phyloP scores from a whole-genome alignment of 257 asterid genomes.

The Solanum pimpinellifolium region DNA sequence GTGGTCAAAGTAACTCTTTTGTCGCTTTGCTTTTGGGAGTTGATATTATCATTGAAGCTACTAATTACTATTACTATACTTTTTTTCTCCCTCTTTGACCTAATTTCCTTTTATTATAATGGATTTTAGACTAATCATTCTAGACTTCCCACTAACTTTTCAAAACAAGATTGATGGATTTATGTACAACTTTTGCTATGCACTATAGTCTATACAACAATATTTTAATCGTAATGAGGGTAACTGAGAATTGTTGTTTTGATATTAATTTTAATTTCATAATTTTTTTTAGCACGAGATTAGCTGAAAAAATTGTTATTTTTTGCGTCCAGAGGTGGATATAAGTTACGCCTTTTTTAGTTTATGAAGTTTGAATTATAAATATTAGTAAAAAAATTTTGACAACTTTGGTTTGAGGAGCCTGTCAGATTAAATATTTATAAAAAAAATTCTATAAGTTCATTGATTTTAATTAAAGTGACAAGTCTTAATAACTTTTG shows the following conservation, averaged over 20 bases:
- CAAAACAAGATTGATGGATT: neutral
- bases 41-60: neutral
- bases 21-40: neutral
- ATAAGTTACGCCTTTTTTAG: neutral
- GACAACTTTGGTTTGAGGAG: neutral
- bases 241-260: neutral
- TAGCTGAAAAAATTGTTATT: neutral
- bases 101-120: neutral
- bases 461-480: neutral
- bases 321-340: rapidly evolving
- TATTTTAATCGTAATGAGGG: neutral
- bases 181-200: neutral
- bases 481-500: neutral
- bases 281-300: neutral
- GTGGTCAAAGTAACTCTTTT: neutral
- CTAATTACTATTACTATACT: neutral
- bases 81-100: neutral
- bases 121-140: neutral
- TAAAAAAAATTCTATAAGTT: neutral
- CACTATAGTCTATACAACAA: neutral
- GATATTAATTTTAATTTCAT: neutral
- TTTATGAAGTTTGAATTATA: neutral
- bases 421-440: neutral
- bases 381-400: neutral
- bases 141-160: neutral